Conservation (phyloP, 192 early-diverging fungal species). For the Podochytrium sp. region DNA sequence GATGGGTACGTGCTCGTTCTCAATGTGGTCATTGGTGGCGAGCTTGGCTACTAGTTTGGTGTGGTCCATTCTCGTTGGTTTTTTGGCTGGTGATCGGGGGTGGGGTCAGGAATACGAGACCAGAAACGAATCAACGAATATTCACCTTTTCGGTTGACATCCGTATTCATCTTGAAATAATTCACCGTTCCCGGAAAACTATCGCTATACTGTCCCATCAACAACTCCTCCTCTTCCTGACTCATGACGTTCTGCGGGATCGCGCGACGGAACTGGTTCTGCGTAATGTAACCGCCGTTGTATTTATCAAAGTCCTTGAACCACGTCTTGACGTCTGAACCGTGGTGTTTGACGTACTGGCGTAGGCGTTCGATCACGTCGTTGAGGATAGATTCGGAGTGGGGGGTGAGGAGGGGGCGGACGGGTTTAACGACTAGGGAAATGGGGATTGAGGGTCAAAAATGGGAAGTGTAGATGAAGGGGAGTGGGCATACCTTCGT, state of each 20-base stretch:
- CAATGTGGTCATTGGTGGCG: slow-evolving; percentile 23
- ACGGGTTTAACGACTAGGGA: slow-evolving; percentile 46
- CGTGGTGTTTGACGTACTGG: slow-evolving; percentile 58
- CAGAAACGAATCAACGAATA: not conserved
- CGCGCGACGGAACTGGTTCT: slow-evolving; percentile 60
- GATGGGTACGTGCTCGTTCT: slow-evolving; percentile 49
- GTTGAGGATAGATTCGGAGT: slow-evolving; percentile 34
- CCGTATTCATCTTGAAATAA: slow-evolving; percentile 65
- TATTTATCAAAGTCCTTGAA: slow-evolving; percentile 66
- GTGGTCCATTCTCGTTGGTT: slow-evolving; percentile 4
- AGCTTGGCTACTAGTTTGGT: slow-evolving; percentile 27
- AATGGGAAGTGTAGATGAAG: not conserved
- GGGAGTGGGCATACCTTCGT: slow-evolving; percentile 38
- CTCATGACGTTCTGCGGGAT: slow-evolving; percentile 53
- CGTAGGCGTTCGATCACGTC: slow-evolving; percentile 47
- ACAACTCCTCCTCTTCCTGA: slow-evolving; percentile 51
- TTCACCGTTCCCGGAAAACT: slow-evolving; percentile 51
- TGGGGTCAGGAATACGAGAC: not conserved
- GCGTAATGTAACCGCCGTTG: slow-evolving; percentile 55
- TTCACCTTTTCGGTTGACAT: slow-evolving; percentile 58
- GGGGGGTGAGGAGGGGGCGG: slow-evolving; percentile 45
- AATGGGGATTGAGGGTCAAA: not conserved
- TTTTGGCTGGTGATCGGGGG: not conserved
- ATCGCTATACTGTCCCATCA: slow-evolving; percentile 49
- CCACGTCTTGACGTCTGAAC: slow-evolving; percentile 62